Percentiles rank a stretch among this genome's conserved stretches.
phyloP scores from a whole-genome alignment of 2,329 filamentous ascomycete genomes.

The Cadophora sp. region DNA sequence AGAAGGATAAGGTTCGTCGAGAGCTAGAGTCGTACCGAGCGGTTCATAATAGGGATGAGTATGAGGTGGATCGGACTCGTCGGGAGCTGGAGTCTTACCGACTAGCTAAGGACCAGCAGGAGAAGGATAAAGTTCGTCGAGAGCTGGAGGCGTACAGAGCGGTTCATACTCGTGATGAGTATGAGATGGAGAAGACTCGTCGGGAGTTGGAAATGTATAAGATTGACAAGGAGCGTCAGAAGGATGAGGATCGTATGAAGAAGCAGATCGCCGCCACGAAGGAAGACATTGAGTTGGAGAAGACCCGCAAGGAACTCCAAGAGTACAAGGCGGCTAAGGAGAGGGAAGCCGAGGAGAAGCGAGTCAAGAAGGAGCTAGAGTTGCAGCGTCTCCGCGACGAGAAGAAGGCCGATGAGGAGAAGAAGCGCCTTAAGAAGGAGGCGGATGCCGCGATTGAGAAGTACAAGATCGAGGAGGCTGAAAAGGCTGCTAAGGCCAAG shows the following conservation, averaged over 20 bases:
- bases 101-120: conserved; percentile 19
- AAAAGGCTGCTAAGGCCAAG: conserved; percentile 46
- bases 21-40: conserved; percentile 24
- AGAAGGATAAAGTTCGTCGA: conserved; percentile 45
- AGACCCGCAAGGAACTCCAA: conserved; percentile 43
- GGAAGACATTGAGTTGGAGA: conserved; percentile 38
- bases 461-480: conserved; percentile 50
- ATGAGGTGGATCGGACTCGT: conserved; percentile 37
- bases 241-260: conserved; percentile 46
- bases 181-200: conserved; percentile 48
- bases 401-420: conserved; percentile 53
- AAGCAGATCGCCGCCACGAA: conserved; percentile 29
- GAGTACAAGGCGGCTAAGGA: conserved; percentile 49
- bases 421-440: conserved; percentile 49
- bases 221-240: conserved; percentile 50
- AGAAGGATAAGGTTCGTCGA: too few relatives aligned
- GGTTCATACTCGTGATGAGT: conserved; percentile 40
- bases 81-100: conserved; percentile 27
- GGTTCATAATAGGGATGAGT: conserved; percentile 25
- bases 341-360: conserved; percentile 44
- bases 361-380: conserved; percentile 51
- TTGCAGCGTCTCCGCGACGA: conserved; percentile 53
- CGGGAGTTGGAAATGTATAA: conserved; percentile 48
- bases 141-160: conserved; percentile 55
- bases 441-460: conserved; percentile 59